Evolutionary conservation across 1,284 basidiomycete species (phyloP).

Genomic region (Trichosporon coremiiforme): DNA sequence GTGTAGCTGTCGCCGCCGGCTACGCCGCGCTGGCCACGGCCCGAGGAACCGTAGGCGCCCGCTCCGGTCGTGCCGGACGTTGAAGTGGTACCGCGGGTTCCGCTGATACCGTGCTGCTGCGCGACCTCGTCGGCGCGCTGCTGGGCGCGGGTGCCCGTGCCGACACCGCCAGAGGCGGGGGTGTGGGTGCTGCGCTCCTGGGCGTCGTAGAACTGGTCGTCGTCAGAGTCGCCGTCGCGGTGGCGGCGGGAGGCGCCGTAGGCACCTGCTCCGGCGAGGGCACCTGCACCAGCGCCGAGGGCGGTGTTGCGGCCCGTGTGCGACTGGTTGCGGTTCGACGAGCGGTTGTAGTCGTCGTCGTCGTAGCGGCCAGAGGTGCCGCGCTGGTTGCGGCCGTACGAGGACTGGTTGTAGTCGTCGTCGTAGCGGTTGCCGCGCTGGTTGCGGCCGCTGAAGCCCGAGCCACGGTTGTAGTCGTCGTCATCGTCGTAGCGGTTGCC

Average conservation of each 20-base stretch:
- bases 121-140: constrained; percentile 10
- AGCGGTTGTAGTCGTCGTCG: constrained; percentile 10
- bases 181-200: not conserved
- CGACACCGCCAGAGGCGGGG: not conserved
- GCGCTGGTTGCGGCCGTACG: constrained; percentile 2
- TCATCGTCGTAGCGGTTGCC: constrained; percentile 2
- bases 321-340: not conserved
- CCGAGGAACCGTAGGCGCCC: not conserved
- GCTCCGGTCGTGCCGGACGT: not conserved
- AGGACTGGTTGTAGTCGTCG: not conserved
- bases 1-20: not conserved
- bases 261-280: not conserved
- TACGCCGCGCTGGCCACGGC: not conserved
- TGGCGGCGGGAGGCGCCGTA: not conserved
- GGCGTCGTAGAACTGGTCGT: constrained; percentile 15
- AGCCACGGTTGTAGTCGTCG: not conserved
- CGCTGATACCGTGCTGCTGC: not conserved
- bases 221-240: constrained; percentile 3
- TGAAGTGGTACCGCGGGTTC: too few species aligned
- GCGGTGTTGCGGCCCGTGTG: constrained; percentile 20
- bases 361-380: not conserved
- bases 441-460: constrained; percentile 1
- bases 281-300: constrained; percentile 1
- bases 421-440: not conserved
- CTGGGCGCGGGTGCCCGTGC: not conserved